Percentiles rank a stretch among this genome's conserved stretches.
These are phyloP conservation scores for Botrytis porri DNA, from an alignment of 2,329 filamentous ascomycete genomes.

Conservation along the genomic window DNA sequence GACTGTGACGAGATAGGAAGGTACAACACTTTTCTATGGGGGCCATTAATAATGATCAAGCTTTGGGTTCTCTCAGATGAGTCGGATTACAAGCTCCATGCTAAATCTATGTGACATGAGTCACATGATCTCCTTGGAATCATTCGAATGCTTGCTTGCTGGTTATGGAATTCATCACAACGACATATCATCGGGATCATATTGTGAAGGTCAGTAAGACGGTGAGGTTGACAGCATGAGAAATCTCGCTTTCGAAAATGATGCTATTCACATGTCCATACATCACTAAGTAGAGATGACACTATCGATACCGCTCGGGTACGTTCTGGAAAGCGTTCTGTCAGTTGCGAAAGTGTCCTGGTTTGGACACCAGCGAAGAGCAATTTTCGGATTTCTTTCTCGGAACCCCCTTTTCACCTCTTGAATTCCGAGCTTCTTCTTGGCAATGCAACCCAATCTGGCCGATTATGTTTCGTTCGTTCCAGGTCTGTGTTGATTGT, in stretches of 20 bases:
- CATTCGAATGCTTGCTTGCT: too few relatives aligned
- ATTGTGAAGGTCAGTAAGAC: not conserved
- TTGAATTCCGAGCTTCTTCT: not conserved
- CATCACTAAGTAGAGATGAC: conserved; percentile 3
- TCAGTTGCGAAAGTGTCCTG: not conserved
- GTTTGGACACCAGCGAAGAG: not conserved
- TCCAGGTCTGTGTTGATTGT: not conserved
- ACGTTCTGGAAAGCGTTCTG: not conserved
- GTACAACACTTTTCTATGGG: not conserved
- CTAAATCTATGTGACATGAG: not conserved
- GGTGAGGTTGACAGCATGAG: not conserved
- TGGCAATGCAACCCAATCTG: not conserved
- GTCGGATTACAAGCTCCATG: not conserved
- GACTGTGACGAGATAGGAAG: not conserved
- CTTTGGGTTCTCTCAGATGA: not conserved
- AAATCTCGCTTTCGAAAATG: not conserved
- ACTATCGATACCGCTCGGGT: not conserved
- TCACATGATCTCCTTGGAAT: not conserved
- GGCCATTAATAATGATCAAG: not conserved
- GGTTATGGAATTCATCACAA: not conserved
- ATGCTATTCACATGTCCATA: not conserved
- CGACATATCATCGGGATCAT: not conserved
- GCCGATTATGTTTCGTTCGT: not conserved
- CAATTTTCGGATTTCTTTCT: not conserved
- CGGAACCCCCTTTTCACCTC: not conserved